Evolutionary conservation across 164 flowering plant species (phyloP).

Genomic region (Annona cherimola): DNA sequence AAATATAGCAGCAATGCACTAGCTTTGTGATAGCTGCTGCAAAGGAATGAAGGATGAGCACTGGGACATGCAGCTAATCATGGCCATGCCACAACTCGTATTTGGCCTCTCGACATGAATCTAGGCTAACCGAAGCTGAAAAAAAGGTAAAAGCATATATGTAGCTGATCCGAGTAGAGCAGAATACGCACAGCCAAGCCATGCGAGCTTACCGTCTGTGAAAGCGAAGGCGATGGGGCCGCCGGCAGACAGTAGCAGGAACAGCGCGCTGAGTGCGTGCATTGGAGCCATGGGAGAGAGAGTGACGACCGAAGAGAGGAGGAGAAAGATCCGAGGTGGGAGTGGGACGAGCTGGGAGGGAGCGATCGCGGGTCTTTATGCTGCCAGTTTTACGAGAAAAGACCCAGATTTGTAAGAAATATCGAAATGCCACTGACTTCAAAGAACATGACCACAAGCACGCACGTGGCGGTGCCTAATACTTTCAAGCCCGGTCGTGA

Average conservation of each 20-base stretch:
- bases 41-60: no score
- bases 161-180: no score
- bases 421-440: conserved; percentile 12
- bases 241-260: conserved; percentile 32
- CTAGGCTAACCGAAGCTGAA: not conserved
- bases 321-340: not conserved
- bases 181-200: not conserved
- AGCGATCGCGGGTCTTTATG: conserved; percentile 16
- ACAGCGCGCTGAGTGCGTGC: conserved; percentile 21
- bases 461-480: not conserved
- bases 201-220: conserved; percentile 36
- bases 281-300: not conserved
- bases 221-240: conserved; percentile 22
- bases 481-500: no score
- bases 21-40: no score
- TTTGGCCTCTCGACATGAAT: not conserved
- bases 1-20: no score
- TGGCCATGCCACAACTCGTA: not conserved
- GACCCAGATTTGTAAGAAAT: conserved; percentile 6
- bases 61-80: no score
- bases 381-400: not conserved
- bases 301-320: conserved; percentile 5
- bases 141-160: no score
- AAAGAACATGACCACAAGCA: not conserved
- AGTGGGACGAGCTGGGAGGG: conserved; percentile 3